Conservation (phyloP, 75 land plant genomes). For the Picea glauca region DNA sequence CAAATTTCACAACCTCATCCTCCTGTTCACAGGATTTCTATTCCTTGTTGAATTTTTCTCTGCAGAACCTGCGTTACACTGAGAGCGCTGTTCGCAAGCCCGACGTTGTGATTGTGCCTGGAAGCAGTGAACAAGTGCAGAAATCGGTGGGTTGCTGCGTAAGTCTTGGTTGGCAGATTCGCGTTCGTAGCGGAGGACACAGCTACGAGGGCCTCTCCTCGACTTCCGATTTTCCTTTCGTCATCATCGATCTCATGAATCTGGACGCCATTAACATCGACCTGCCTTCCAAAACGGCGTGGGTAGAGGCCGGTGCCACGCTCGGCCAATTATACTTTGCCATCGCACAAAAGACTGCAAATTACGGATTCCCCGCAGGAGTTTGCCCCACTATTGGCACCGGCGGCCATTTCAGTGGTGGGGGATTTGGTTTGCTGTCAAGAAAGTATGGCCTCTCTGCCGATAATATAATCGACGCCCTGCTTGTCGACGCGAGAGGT, state of each 20-base stretch:
- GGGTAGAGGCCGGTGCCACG: too few relatives aligned
- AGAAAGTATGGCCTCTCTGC: slow-evolving; percentile 32
- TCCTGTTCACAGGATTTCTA: neutral
- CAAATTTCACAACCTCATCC: too few relatives aligned
- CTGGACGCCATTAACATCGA: too few relatives aligned
- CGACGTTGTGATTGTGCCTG: neutral
- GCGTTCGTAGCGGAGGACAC: slow-evolving; percentile 11
- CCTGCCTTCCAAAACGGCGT: too few relatives aligned
- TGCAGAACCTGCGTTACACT: slow-evolving; percentile 3
- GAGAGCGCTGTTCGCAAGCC: neutral
- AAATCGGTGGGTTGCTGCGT: neutral
- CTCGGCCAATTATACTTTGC: too few relatives aligned
- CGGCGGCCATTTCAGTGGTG: too few relatives aligned
- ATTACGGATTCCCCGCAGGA: neutral
- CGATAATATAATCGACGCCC: too few relatives aligned
- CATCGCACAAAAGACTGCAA: neutral
- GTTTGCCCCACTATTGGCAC: neutral
- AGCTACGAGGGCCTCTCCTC: too few relatives aligned
- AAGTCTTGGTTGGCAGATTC: neutral
- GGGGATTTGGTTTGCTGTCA: slow-evolving; percentile 14
- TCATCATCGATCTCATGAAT: neutral
- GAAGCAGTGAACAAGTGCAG: neutral
- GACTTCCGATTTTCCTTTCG: slow-evolving; percentile 2
- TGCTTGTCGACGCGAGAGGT: too few relatives aligned
- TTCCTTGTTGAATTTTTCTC: neutral